Percentiles rank a stretch among this genome's conserved stretches.
Evolutionary conservation across 257 asterid species (phyloP).

Genomic region (Mitragyna speciosa): DNA sequence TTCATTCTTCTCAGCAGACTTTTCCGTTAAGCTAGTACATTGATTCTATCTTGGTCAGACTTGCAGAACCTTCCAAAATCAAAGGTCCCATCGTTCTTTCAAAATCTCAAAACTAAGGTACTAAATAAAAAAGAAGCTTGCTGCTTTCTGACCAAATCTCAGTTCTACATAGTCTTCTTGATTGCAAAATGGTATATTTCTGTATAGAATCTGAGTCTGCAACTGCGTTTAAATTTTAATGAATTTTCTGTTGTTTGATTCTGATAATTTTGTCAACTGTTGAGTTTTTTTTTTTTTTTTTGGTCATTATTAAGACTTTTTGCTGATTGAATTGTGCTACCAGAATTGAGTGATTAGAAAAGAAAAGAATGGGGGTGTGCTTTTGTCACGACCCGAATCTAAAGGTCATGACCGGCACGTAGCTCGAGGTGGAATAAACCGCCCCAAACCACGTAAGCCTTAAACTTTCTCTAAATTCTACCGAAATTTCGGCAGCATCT

Average conservation of each 20-base stretch:
- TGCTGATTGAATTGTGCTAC: neutral
- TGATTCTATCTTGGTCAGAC: conserved; percentile 5
- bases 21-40: conserved; percentile 1
- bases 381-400: too few species aligned
- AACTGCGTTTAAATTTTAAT: neutral
- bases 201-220: neutral
- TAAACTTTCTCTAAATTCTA: too few species aligned
- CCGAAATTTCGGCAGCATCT: too few species aligned
- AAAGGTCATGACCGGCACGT: too few species aligned
- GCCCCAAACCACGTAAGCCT: too few species aligned
- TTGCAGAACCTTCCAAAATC: neutral
- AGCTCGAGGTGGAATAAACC: too few species aligned
- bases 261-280: neutral
- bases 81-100: neutral
- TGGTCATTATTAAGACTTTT: neutral
- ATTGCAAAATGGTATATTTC: neutral
- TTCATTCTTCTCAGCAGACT: neutral
- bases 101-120: conserved; percentile 4
- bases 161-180: neutral
- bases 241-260: neutral
- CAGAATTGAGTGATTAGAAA: conserved; percentile 10
- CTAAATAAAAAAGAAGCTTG: too few species aligned
- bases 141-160: neutral
- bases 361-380: conserved; percentile 31
- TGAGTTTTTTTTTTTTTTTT: neutral